Percentiles rank a stretch among this genome's conserved stretches.
Conservation (phyloP, 192 early-diverging fungal species). For the Physocladia obscura region DNA sequence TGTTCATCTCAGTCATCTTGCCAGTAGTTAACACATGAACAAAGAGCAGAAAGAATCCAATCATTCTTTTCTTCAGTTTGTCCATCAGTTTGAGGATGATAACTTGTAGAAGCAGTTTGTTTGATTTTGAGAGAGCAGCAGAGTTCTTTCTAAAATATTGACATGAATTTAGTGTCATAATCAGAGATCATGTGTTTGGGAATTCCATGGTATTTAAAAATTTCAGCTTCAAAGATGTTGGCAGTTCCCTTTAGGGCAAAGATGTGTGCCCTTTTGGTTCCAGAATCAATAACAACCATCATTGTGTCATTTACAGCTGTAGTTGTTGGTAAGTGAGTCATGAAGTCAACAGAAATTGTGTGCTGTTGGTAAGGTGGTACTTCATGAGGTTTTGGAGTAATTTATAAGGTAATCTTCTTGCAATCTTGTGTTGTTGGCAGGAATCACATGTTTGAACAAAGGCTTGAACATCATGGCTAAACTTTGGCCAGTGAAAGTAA, state of each 20-base stretch:
- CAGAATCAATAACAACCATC: constrained; percentile 44
- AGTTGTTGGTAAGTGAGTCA: constrained; percentile 27
- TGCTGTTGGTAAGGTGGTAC: constrained; percentile 34
- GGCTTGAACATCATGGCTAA: neutral
- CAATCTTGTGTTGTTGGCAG: constrained; percentile 17
- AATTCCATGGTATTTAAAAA: neutral
- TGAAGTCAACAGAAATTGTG: constrained; percentile 46
- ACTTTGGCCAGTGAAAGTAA: constrained; percentile 17
- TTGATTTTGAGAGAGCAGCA: constrained; percentile 22
- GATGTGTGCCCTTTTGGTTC: constrained; percentile 34
- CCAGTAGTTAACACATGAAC: constrained; percentile 18
- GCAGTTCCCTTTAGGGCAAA: neutral
- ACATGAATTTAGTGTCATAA: constrained; percentile 43
- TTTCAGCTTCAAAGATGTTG: neutral
- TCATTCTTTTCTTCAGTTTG: constrained; percentile 37
- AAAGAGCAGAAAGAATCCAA: constrained; percentile 25
- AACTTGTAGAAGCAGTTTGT: constrained; percentile 17
- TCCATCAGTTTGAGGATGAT: constrained; percentile 29
- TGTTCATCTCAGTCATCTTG: constrained; percentile 39
- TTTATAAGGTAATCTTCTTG: constrained; percentile 38
- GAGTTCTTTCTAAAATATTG: constrained; percentile 27
- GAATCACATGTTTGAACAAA: constrained; percentile 11
- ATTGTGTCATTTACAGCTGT: constrained; percentile 19
- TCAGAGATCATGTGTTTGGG: constrained; percentile 44
- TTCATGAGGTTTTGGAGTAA: constrained; percentile 30